These are phyloP conservation scores for Arthonia radiata DNA, from an alignment of 495 filamentous ascomycete species.

Conservation along the genomic window DNA sequence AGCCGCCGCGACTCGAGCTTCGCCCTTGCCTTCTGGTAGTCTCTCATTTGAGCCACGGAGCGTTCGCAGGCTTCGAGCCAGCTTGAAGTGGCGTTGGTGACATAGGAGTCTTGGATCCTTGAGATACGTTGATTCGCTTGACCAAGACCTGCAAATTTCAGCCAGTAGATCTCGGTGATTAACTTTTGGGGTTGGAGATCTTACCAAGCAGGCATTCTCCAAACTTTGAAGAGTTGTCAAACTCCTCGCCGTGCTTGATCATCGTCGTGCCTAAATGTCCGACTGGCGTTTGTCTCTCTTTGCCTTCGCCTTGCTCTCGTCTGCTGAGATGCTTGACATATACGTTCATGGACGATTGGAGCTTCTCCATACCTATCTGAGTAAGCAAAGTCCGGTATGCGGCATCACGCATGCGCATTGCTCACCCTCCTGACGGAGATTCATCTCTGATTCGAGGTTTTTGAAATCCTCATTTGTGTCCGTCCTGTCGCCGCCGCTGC, in stretches of 20 bases:
- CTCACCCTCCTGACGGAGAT: constrained; percentile 65
- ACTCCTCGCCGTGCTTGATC: constrained; percentile 82
- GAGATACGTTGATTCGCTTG: constrained; percentile 63
- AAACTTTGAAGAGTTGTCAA: constrained; percentile 76
- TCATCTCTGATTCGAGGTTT: constrained; percentile 79
- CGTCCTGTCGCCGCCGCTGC: constrained; percentile 74
- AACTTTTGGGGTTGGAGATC: constrained; percentile 13
- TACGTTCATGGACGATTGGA: constrained; percentile 66
- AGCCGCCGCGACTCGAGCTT: constrained; percentile 82
- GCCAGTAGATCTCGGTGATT: constrained; percentile 1
- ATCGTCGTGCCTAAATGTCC: constrained; percentile 67
- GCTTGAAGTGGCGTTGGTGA: constrained; percentile 52
- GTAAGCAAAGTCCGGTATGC: constrained; percentile 1
- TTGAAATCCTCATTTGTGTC: constrained; percentile 83
- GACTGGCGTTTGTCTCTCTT: constrained; percentile 62
- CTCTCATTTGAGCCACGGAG: constrained; percentile 85
- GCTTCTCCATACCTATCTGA: constrained; percentile 58
- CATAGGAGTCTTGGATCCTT: constrained; percentile 65
- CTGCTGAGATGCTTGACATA: constrained; percentile 86
- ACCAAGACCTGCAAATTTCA: constrained; percentile 9
- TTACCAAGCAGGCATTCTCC: constrained; percentile 65
- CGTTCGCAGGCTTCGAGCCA: constrained; percentile 87
- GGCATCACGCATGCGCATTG: not conserved
- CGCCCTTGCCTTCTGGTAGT: constrained; percentile 80
- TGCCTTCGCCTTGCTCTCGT: constrained; percentile 58